Evolutionary conservation across 768 basidiomycete genomes (phyloP).

Genomic region (Hygrophorus pudorinus): DNA sequence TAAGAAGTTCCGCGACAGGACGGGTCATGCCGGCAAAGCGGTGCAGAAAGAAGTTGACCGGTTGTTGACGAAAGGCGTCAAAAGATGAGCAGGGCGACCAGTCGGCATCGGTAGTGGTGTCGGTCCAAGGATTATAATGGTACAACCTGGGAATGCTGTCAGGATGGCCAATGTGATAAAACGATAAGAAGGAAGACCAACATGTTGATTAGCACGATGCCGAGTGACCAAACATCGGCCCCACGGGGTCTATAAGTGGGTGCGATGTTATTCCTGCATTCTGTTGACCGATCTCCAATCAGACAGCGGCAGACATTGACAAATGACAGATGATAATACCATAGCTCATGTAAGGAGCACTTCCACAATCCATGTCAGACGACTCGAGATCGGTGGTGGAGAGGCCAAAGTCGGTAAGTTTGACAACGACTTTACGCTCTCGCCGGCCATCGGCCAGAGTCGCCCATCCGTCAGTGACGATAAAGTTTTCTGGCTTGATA

Average conservation of each 20-base stretch:
- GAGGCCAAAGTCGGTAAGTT: constrained; percentile 93
- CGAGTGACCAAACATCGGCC: constrained; percentile 98
- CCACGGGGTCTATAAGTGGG: constrained; percentile 91
- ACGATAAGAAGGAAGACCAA: constrained; percentile 23
- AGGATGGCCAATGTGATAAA: constrained; percentile 1
- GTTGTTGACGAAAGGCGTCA: constrained; percentile 65
- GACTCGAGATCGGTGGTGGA: constrained; percentile 84
- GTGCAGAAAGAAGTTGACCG: constrained; percentile 77
- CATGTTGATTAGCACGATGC: constrained; percentile 99
- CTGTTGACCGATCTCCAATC: constrained; percentile 27
- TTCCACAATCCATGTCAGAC: constrained; percentile 96
- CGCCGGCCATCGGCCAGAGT: constrained; percentile 43
- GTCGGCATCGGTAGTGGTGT: constrained; percentile 42
- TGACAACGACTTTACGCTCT: constrained; percentile 89
- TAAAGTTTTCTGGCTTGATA: constrained; percentile 99
- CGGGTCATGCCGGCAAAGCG: constrained; percentile 87
- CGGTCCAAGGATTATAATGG: constrained; percentile 97
- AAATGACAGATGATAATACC: constrained; percentile 38
- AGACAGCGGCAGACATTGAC: neutral
- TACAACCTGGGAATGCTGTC: constrained; percentile 57
- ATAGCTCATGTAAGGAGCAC: constrained; percentile 98
- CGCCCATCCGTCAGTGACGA: constrained; percentile 75
- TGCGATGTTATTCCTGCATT: constrained; percentile 95
- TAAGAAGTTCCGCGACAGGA: constrained; percentile 80
- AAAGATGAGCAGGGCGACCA: constrained; percentile 62